Conservation (phyloP, 495 filamentous ascomycete species). For the Neurospora tetrasperma region DNA sequence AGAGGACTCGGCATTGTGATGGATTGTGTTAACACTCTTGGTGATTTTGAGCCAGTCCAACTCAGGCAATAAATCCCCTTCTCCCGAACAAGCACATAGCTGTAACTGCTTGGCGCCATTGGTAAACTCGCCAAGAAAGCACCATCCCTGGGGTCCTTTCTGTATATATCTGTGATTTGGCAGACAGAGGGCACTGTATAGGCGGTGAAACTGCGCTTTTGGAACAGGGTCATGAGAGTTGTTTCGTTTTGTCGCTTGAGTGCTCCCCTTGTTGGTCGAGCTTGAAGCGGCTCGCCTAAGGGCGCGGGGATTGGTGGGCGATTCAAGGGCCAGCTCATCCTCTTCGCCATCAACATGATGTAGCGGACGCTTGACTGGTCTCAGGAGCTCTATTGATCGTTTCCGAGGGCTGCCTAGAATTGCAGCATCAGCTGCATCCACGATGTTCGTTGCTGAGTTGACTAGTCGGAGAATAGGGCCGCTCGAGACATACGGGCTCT, state of each 20-base stretch:
- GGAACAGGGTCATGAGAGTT: background rate
- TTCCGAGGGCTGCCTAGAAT: conserved; percentile 3
- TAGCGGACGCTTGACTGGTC: conserved; percentile 1
- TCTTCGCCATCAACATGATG: background rate
- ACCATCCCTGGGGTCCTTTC: background rate
- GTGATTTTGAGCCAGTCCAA: conserved; percentile 17
- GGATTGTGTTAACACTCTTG: background rate
- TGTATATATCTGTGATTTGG: conserved; percentile 5
- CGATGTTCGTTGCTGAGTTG: background rate
- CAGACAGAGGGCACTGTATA: conserved; percentile 9
- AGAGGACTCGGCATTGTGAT: background rate
- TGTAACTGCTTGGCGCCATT: background rate
- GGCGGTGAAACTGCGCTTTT: background rate
- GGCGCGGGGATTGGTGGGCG: background rate
- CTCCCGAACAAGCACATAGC: conserved; percentile 8
- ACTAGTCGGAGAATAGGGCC: background rate
- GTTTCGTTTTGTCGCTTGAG: background rate
- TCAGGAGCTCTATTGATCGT: background rate
- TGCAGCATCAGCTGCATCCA: conserved; percentile 10
- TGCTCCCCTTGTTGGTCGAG: background rate
- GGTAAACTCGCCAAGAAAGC: background rate
- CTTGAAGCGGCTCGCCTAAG: background rate
- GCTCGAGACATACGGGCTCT: background rate
- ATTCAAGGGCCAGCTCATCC: conserved; percentile 1
- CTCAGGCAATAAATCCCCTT: conserved; percentile 1